A percentile compares a stretch with the other conserved stretches of the same genome.
These are phyloP conservation scores for Vaccinium macrocarpon DNA, from an alignment of 148 eudicot genomes.

Conservation along the genomic window DNA sequence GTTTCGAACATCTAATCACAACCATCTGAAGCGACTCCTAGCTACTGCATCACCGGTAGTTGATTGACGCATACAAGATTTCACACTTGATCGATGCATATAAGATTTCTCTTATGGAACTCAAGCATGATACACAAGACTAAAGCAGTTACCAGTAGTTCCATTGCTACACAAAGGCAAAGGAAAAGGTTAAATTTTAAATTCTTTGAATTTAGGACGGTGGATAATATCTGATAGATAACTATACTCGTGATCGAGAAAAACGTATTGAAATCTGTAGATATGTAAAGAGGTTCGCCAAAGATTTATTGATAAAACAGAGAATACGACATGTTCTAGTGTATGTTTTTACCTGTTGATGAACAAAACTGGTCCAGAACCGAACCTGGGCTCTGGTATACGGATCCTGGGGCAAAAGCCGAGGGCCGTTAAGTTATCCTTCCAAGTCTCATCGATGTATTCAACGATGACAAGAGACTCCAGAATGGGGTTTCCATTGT, in stretches of 20 bases:
- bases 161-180: neutral
- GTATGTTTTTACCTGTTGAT: slow-evolving; percentile 22
- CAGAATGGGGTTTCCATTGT: slow-evolving; percentile 5
- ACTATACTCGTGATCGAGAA: neutral
- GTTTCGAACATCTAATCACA: no score
- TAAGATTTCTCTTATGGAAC: neutral
- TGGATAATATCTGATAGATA: neutral
- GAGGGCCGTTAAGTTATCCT: slow-evolving; percentile 10
- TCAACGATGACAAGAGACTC: slow-evolving; percentile 17
- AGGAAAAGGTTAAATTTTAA: neutral
- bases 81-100: neutral
- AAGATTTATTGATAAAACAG: neutral
- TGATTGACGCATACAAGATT: no score
- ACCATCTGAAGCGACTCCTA: no score
- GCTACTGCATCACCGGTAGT: no score
- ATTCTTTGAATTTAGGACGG: neutral
- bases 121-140: neutral
- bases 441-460: slow-evolving; percentile 22
- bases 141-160: neutral
- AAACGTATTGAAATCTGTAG: neutral
- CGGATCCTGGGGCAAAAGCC: slow-evolving; percentile 22
- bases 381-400: slow-evolving; percentile 21
- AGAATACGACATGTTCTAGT: neutral
- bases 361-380: slow-evolving; percentile 30
- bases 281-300: neutral